Base-by-base conservation (phyloP, 2,329 filamentous ascomycete species). In the Fusarium sp. region DNA sequence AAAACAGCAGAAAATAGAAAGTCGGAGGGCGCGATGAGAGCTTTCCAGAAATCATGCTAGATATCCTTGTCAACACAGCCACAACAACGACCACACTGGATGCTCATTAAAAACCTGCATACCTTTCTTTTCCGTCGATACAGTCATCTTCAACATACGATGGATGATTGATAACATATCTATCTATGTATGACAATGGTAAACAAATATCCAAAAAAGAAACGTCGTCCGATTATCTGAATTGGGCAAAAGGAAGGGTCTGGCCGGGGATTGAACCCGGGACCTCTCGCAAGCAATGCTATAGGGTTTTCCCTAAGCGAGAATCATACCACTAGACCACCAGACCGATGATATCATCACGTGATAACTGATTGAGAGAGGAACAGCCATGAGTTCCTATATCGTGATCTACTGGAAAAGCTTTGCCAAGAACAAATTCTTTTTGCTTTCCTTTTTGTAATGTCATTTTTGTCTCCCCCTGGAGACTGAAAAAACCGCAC, bases 241-340 rank as follows among this genome's bases (percentile, higher is more conserved):
- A 28, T 7, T 28, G 11, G 26, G 26, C 12, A 79, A 77, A 78
- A 72, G 39, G 23, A 66, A 73, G 80, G 80, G 79, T 80, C 79
- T 80, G 79, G 79, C 80, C 80, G 80, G 79, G 80, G 79, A 81
- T 82, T 80, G 80, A 82, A 81, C 80, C 79, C 80, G 80, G 80
- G 80, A 81, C 80, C 80, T 81, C 80, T 81, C 80, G 80, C 80
- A 82, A 74, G 67, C 69, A 61, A 39, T 71, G 77, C 78, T 77
- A 44, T 70, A 77, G 79, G 79, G 78, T 80, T 69, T 71, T 77
- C 87, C 87, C 88, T 89, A 89, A 89, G 88, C 87, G 86, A 88
- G 87, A 89, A 89, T 89, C 86, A 89, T 89, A 89, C 87, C 87
- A 85, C 87, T 88, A 88, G 86, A 88, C 86, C 85, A 88, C 79